Percentiles rank a stretch among this genome's conserved stretches.
These are phyloP conservation scores for Botrytis pseudocinerea DNA, from an alignment of 2,329 filamentous ascomycete species.

Conservation along the genomic window DNA sequence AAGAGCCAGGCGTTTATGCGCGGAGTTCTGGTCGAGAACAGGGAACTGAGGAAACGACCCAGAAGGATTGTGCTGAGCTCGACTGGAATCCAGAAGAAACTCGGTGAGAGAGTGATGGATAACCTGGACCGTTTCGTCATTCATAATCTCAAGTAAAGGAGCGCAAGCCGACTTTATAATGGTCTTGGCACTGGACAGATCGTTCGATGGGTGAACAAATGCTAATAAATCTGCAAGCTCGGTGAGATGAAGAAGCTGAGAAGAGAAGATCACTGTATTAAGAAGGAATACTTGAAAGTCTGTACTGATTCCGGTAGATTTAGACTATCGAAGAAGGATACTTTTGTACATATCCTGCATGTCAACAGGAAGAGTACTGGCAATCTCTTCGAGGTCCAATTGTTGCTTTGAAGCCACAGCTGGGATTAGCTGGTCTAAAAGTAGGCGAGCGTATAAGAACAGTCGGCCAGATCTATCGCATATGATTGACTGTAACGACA, in stretches of 20 bases:
- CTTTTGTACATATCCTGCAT: slow-evolving; percentile 37
- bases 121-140: slow-evolving; percentile 48
- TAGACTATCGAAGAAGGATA: slow-evolving; percentile 30
- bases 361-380: slow-evolving; percentile 25
- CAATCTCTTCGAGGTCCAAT: neutral
- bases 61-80: neutral
- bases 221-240: slow-evolving; percentile 5
- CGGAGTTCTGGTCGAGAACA: neutral
- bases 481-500: neutral
- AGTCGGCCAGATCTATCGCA: neutral
- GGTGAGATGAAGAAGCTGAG: slow-evolving; percentile 29
- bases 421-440: neutral
- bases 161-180: slow-evolving; percentile 43
- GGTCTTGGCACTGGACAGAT: slow-evolving; percentile 38
- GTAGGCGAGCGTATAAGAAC: slow-evolving; percentile 15
- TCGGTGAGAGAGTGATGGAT: slow-evolving; percentile 53
- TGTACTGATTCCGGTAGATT: neutral
- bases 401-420: neutral
- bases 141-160: slow-evolving; percentile 45
- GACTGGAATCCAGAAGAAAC: slow-evolving; percentile 42
- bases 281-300: slow-evolving; percentile 31
- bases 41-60: neutral
- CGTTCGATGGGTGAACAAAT: neutral
- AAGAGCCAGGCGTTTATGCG: neutral
- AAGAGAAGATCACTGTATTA: slow-evolving; percentile 30